Percentiles rank a stretch among this genome's conserved stretches.
Evolutionary conservation across 176 grass and related monocot species (phyloP).

Genomic region (Oryza coarctata): DNA sequence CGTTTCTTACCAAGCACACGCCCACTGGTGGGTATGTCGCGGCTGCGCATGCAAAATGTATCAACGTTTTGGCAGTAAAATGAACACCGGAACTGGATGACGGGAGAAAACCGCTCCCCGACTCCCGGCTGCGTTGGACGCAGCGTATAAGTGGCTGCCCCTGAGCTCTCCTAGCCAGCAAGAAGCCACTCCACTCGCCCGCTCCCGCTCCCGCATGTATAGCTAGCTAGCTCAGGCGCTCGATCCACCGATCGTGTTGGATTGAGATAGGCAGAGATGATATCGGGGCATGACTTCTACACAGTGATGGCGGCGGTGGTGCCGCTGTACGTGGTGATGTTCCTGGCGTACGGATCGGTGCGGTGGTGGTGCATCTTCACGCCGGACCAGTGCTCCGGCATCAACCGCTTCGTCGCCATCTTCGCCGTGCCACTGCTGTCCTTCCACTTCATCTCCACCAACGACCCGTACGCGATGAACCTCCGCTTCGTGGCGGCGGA

Average conservation of each 20-base stretch:
- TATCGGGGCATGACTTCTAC: slow-evolving; percentile 63
- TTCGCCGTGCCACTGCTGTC: slow-evolving; percentile 88
- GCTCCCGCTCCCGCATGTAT: background rate
- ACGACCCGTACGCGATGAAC: slow-evolving; percentile 77
- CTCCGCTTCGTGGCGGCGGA: slow-evolving; percentile 77
- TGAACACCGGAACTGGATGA: background rate
- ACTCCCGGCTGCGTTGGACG: background rate
- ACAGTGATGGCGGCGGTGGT: slow-evolving; percentile 71
- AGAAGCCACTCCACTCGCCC: background rate
- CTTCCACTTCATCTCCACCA: slow-evolving; percentile 91
- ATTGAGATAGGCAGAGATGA: slow-evolving; percentile 36
- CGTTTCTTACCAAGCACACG: background rate
- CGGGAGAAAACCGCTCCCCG: background rate
- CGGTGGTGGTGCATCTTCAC: slow-evolving; percentile 73
- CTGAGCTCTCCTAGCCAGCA: background rate
- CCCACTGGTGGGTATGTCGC: background rate
- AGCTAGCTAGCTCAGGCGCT: background rate
- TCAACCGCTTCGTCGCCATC: slow-evolving; percentile 87
- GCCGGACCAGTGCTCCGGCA: slow-evolving; percentile 84
- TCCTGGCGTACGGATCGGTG: slow-evolving; percentile 67
- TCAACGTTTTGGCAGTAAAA: background rate
- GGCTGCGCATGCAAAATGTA: too few relatives aligned
- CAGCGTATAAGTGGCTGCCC: slow-evolving; percentile 27
- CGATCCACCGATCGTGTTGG: background rate
- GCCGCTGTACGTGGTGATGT: slow-evolving; percentile 91